A percentile compares a stretch with the other conserved stretches of the same genome.
Conservation (phyloP, 208 protist species). For the Entamoeba dispar region DNA sequence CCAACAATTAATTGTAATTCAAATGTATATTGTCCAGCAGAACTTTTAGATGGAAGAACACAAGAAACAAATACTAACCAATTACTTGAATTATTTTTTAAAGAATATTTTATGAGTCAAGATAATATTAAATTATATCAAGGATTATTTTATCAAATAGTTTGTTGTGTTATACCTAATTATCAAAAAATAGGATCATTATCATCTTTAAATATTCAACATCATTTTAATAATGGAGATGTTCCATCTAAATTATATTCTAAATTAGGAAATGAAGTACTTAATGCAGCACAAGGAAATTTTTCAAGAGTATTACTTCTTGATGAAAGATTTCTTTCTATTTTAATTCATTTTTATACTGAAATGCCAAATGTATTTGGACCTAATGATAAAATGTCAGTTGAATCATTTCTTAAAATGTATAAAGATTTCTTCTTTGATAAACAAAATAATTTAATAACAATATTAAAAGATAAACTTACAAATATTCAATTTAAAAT, state of each 20-base stretch:
- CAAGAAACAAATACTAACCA: background rate
- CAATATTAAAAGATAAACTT: background rate
- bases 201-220: background rate
- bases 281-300: background rate
- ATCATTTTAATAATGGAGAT: background rate
- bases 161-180: background rate
- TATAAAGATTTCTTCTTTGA: background rate
- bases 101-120: background rate
- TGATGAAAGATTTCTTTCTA: background rate
- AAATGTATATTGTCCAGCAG: background rate
- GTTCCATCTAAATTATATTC: background rate
- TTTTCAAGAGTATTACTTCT: background rate
- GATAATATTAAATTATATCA: background rate
- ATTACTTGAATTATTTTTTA: background rate
- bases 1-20: background rate
- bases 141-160: background rate
- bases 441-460: background rate
- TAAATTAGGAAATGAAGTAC: background rate
- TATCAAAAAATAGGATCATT: background rate
- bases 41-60: background rate
- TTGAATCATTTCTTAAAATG: background rate
- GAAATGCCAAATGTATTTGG: background rate
- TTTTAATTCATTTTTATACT: background rate
- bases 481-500: background rate
- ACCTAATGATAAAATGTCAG: background rate